Conservation (phyloP, 768 basidiomycete genomes). For the Daedalea quercina region DNA sequence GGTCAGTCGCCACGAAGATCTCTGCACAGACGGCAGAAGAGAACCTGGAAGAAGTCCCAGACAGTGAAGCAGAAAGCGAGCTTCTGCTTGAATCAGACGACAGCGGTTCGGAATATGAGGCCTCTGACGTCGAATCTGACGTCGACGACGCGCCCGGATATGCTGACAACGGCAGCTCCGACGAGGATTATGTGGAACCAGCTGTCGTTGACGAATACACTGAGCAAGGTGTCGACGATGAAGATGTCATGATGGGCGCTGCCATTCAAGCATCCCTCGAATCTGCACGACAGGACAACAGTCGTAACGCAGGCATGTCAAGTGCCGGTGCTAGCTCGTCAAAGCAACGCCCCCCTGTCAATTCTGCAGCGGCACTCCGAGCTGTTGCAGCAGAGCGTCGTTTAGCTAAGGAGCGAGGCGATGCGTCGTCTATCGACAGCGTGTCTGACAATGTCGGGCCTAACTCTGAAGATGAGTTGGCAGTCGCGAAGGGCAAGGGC, state of each 20-base stretch:
- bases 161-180: neutral
- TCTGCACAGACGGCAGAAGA: neutral
- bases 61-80: neutral
- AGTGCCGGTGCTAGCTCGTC: conserved; percentile 27
- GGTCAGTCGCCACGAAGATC: neutral
- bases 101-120: conserved; percentile 58
- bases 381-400: conserved; percentile 54
- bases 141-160: conserved; percentile 2
- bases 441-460: neutral
- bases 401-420: conserved; percentile 23
- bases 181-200: conserved; percentile 1
- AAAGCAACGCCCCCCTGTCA: conserved; percentile 23
- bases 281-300: conserved; percentile 22
- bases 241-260: conserved; percentile 43
- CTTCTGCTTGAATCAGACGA: conserved; percentile 39
- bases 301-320: conserved; percentile 27
- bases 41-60: neutral
- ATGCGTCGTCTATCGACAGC: conserved; percentile 10
- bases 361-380: conserved; percentile 33
- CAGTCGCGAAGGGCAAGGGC: conserved; percentile 26
- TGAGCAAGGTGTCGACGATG: conserved; percentile 13
- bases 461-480: conserved; percentile 21
- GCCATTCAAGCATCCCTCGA: conserved; percentile 50
- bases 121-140: conserved; percentile 30
- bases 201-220: conserved; percentile 3